Percentiles rank a stretch among this genome's conserved stretches.
These are phyloP conservation scores for Fusarium abutilonis DNA, from an alignment of 2,329 filamentous ascomycete genomes.

Conservation along the genomic window DNA sequence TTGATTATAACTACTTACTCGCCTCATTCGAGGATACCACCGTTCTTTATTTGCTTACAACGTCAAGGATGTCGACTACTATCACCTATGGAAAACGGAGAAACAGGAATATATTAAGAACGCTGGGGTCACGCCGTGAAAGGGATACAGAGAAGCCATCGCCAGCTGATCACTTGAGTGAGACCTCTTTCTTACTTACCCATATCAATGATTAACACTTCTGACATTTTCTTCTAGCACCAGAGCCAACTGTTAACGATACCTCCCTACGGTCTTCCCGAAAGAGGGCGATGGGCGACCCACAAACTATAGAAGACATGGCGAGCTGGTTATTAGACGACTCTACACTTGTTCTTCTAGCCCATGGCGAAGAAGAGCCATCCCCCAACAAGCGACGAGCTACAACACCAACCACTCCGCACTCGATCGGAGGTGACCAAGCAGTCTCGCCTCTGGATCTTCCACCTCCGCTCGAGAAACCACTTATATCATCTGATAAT, in stretches of 20 bases:
- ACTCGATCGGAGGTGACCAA: background rate
- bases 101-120: constrained; percentile 43
- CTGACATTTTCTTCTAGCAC: constrained; percentile 7
- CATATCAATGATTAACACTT: background rate
- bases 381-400: constrained; percentile 17
- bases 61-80: constrained; percentile 38
- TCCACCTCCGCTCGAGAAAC: constrained; percentile 22
- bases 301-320: constrained; percentile 41
- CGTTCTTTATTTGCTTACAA: background rate
- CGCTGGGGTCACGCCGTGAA: constrained; percentile 44
- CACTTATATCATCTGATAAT: background rate
- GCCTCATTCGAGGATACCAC: background rate
- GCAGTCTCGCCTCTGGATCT: constrained; percentile 20
- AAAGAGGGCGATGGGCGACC: constrained; percentile 15
- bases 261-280: constrained; percentile 17
- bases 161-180: constrained; percentile 36
- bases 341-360: constrained; percentile 23
- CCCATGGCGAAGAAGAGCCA: constrained; percentile 4
- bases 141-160: constrained; percentile 31
- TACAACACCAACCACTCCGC: constrained; percentile 1
- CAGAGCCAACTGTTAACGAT: constrained; percentile 4
- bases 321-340: constrained; percentile 48
- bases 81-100: constrained; percentile 48
- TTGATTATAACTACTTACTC: background rate
- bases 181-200: background rate